Evolutionary conservation across 108 stramenopile genomes (phyloP), one percentile per base, ranked within the genome.

Genomic region (Cyclotella kingstonii): DNA sequence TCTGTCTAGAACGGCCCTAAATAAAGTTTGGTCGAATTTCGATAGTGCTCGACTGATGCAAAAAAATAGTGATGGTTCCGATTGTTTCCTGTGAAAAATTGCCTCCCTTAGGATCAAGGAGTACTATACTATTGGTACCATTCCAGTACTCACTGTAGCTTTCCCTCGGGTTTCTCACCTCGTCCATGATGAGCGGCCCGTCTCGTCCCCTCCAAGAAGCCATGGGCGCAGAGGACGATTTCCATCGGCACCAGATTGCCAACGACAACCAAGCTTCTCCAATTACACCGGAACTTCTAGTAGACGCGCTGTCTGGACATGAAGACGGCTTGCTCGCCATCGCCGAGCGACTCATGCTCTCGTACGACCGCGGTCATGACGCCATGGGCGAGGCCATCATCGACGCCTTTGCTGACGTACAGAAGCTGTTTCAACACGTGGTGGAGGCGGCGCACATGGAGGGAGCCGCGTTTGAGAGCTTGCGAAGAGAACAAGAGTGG

Each of bases 361-460:
- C 81, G 35, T 92, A 92, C 59, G 85, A 88, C 25, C 47, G 57
- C 15, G 90, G 90, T 26, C 89, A 92, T 64, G 90, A 88, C 79
- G 90, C 77, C 69, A 92, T 92, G 87, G 87, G 87, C 27, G 87
- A 92, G 64, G 83, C 86, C 33, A 88, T 92, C 43, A 87, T 92
- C 61, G 90, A 88, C 60, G 84, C 84, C 41, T 86, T 92, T 79
- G 84, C 86, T 8, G 90, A 92, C 63, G 86, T 87, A 6, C 90
- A 92, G 55, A 84, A 84, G 54, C 57, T 92, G 10, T 92, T 92
- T 71, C 90, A 92, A 46, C 90, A 92, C 55, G 90, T 89, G 39
- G 90, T 92, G 3, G 90, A 92, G 46, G 90, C 90, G 26, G 90
- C 90, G 3, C 90, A 92, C 67, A 87, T 89, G 85, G 90, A 92